A percentile compares a stretch with the other conserved stretches of the same genome.
Conservation (phyloP, 83 land plant species). For the Picea abies region DNA sequence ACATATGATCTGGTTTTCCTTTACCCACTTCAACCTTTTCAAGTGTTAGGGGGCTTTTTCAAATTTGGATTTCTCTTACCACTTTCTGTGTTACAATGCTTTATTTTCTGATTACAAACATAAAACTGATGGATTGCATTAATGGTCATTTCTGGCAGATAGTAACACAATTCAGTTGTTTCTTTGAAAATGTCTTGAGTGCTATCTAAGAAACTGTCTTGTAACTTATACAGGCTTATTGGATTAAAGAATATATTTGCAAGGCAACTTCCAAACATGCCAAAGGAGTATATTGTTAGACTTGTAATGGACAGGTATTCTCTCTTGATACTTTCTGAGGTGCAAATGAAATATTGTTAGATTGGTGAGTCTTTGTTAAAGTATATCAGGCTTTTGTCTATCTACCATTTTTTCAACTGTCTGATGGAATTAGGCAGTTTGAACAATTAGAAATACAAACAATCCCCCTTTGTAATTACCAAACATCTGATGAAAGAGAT, state of each 20-base stretch:
- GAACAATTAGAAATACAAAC: too few species aligned
- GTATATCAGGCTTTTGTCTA: too few species aligned
- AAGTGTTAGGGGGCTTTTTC: neutral
- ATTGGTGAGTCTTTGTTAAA: too few species aligned
- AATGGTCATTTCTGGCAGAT: neutral
- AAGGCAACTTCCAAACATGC: constrained; percentile 98
- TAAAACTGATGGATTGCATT: neutral
- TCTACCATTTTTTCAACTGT: too few species aligned
- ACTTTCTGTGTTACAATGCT: neutral
- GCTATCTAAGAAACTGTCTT: constrained; percentile 1
- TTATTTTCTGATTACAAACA: neutral
- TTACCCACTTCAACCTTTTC: neutral
- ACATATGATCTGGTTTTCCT: constrained; percentile 94
- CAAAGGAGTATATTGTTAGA: constrained; percentile 97
- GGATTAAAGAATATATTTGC: constrained; percentile 99
- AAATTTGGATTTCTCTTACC: neutral
- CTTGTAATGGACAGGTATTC: constrained; percentile 97
- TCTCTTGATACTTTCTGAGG: neutral
- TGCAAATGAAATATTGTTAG: neutral
- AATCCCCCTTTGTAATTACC: too few species aligned
- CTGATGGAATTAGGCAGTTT: too few species aligned
- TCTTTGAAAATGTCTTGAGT: neutral
- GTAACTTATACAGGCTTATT: constrained; percentile 68
- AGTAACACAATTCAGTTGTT: neutral
- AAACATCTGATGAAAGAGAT: too few species aligned